Base-by-base conservation (phyloP, 176 grass and related monocot species). In the Melocanna baccifera region DNA sequence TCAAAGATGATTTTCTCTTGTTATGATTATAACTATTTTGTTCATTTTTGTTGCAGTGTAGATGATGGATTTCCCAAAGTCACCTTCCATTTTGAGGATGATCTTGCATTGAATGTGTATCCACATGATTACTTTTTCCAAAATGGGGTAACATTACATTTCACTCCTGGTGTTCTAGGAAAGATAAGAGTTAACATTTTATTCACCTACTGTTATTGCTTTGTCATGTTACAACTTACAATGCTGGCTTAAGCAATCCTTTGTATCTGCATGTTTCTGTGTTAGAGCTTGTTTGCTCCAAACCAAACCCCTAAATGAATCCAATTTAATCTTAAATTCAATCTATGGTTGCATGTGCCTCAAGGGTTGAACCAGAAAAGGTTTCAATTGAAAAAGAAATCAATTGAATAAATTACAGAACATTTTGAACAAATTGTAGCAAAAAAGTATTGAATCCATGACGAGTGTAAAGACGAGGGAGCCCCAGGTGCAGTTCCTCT, bases 91-190 rank as follows among this genome's bases (percentile, higher is more conserved):
- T 98, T 98, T 90, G 89, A 98, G 88, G 87, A 78, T 67, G 87
- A 88, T 71, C 85, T 98, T 73, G 62, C 74, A 53, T 79, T 98
- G 47, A 87, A 90, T 84, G 96, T 96, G 67, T 96, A 94, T 90
- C 96, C 96, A 58, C 96, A 98, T 84, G 96, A 96, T 56, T 98
- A 98, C 83, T 87, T 98, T 78, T 98, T 98, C 42, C 39, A 93
- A 95, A 95, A 98, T 89, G 86, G 79, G 96, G 96, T 98, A 94
- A 98, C 29, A 57, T 75, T 36, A 55, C 59, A 78, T 86, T 62
- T 76, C 23, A 65, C 15, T 77, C 25, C 67, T 84, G 18, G 45
- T 63, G 67, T 67, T 81, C 23, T 22, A 74, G 45, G 18, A 74
- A 73, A 52, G n/a, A 86, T 80, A 73, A 73, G 32, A 76, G 12